A percentile compares a stretch with the other conserved stretches of the same genome.
phyloP scores from a whole-genome alignment of 352 stramenopile genomes.

The Globisporangium polare region DNA sequence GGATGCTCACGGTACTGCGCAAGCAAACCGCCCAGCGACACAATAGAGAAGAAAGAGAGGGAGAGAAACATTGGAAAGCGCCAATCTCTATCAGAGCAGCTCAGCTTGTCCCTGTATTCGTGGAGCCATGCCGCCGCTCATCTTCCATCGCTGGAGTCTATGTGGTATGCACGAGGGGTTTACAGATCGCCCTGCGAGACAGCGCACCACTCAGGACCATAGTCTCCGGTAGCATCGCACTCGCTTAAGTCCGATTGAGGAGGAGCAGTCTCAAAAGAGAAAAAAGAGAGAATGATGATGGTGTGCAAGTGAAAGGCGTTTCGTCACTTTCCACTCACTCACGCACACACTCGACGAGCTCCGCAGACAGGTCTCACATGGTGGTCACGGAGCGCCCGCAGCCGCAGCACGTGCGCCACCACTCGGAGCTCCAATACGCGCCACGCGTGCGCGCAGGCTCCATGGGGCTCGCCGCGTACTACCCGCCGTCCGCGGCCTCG shows the following conservation, averaged over 20 bases:
- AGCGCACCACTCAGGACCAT: too few species aligned
- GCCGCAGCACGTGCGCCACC: neutral
- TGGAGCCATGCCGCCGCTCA: neutral
- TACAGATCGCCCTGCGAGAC: too few species aligned
- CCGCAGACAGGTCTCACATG: neutral
- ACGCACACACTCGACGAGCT: neutral
- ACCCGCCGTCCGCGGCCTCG: neutral
- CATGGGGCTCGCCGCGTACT: conserved; percentile 6
- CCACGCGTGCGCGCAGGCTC: conserved; percentile 9
- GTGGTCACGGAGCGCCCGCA: neutral
- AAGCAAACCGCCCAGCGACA: neutral
- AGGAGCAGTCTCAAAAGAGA: too few species aligned
- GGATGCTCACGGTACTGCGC: neutral
- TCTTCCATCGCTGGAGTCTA: too few species aligned
- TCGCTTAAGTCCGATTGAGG: too few species aligned
- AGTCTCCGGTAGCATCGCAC: too few species aligned
- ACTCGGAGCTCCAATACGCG: conserved; percentile 1
- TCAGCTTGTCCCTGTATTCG: neutral
- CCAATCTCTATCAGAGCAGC: neutral
- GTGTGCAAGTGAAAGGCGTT: neutral
- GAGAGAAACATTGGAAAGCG: neutral
- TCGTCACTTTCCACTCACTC: neutral
- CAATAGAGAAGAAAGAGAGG: neutral
- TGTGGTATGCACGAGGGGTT: too few species aligned
- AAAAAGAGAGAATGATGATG: neutral